Evolutionary conservation across 78 protist species (phyloP).

Genomic region (Trichosphaerium sp.): DNA sequence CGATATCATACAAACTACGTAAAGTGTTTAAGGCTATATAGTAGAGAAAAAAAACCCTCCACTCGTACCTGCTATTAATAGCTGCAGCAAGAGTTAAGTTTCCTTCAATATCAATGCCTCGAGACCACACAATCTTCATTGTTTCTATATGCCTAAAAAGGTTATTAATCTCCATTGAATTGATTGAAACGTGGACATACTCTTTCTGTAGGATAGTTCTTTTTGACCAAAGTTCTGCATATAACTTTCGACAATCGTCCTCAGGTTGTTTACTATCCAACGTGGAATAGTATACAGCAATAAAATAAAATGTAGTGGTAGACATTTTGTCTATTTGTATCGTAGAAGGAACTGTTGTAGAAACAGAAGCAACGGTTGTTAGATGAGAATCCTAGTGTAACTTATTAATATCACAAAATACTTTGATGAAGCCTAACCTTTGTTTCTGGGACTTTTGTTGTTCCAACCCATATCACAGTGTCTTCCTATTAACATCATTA

Average conservation of each 20-base stretch:
- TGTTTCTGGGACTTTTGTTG: too few species aligned
- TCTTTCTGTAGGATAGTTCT: background rate
- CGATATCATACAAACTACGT: background rate
- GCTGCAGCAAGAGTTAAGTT: conserved; percentile 6
- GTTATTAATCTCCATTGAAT: too few species aligned
- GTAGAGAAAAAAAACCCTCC: too few species aligned
- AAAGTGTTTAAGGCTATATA: conserved; percentile 15
- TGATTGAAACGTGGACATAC: background rate
- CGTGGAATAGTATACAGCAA: background rate
- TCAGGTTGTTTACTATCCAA: background rate
- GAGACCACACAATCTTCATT: conserved; percentile 17
- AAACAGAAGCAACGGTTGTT: too few species aligned
- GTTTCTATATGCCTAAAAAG: conserved; percentile 11
- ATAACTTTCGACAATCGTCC: background rate
- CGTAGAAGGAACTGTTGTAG: too few species aligned
- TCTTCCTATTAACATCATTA: too few species aligned
- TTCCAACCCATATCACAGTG: too few species aligned
- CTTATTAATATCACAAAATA: too few species aligned
- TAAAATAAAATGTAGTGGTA: background rate
- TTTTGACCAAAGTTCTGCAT: background rate
- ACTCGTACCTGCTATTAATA: too few species aligned
- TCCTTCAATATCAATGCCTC: conserved; percentile 30
- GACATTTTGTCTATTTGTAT: too few species aligned
- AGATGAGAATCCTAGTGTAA: too few species aligned
- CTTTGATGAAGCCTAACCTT: too few species aligned